Evolutionary conservation across 2,329 filamentous ascomycete genomes (phyloP).

Genomic region (Pseudocercospora crystallina): DNA sequence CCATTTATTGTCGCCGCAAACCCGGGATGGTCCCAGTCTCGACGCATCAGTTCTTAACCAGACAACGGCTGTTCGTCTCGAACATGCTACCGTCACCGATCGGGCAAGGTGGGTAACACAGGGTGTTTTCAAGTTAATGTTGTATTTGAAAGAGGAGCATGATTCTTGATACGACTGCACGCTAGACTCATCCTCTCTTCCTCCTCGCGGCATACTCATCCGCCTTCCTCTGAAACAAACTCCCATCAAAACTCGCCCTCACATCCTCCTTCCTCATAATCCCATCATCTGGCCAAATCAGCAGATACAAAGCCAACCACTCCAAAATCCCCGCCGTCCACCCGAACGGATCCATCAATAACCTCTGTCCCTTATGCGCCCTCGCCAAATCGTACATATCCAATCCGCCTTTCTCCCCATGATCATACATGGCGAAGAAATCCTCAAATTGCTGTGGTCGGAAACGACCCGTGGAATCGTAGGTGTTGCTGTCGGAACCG

Average conservation of each 20-base stretch:
- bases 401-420: conserved; percentile 40
- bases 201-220: conserved; percentile 31
- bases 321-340: conserved; percentile 49
- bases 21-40: too few species aligned
- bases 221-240: conserved; percentile 49
- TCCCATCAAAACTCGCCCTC: conserved; percentile 54
- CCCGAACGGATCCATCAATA: conserved; percentile 46
- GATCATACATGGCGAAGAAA: conserved; percentile 49
- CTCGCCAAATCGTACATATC: conserved; percentile 40
- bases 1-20: too few species aligned
- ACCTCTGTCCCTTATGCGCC: conserved; percentile 44
- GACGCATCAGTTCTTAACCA: too few species aligned
- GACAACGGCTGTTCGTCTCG: too few species aligned
- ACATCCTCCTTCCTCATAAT: conserved; percentile 59
- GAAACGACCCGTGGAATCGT: conserved; percentile 48
- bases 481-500: conserved; percentile 44
- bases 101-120: too few species aligned
- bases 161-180: too few species aligned
- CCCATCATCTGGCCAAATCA: conserved; percentile 58
- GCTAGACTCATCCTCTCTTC: too few species aligned
- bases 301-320: conserved; percentile 52
- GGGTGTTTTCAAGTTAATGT: too few species aligned
- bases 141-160: too few species aligned
- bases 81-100: too few species aligned
- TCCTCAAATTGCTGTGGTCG: conserved; percentile 50